Base-by-base conservation (phyloP, 495 filamentous ascomycete genomes). In the Penicillium silybi region DNA sequence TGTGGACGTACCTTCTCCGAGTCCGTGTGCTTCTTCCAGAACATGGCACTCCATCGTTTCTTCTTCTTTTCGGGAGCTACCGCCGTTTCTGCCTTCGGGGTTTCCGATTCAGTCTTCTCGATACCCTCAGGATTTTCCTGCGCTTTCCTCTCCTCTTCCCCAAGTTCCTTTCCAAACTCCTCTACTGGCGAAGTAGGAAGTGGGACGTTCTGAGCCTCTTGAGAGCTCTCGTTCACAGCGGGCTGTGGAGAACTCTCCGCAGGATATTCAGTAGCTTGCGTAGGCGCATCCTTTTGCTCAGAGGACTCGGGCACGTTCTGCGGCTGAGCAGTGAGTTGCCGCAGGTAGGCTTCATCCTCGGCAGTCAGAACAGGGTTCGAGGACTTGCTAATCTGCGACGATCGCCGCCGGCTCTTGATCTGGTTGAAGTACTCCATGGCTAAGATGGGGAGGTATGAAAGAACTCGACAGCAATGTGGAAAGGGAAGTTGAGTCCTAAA, bases 321-420 rank as follows among this genome's bases (percentile, higher is more conserved):
- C 4, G 58, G 57, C 41, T 71, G 59, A 2, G 69, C 56, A 25
- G 75, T 76, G 25, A 83, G 68, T 32, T 69, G 71, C 11, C 69
- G 70, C 17, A 85, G 59, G 54, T 81, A 84, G 19, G 70, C 67
- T 58, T 84, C 82, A 44, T 85, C 82, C 49, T 78, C 75, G 18
- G 73, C 60, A 8, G 68, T 78, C 9, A 85, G 58, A 10, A 84
- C 73, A 9, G 77, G 80, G 27, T 73, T 66, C 10, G 72, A 70
- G 15, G 67, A 48, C n/a, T 57, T 65, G 46, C 41, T 25, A 57
- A 65, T 55, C 48, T 61, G 55, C 17, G 67, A 62, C 34, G 62
- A 52, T 34, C 63, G 55, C 44, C 54, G 58, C 45, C 68, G 56
- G 62, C 62, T 60, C 61, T 70, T 58, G 41, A 67, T 55, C 51